A percentile compares a stretch with the other conserved stretches of the same genome.
Evolutionary conservation across 2,329 filamentous ascomycete genomes (phyloP).

Genomic region (Sarocladium kiliense): DNA sequence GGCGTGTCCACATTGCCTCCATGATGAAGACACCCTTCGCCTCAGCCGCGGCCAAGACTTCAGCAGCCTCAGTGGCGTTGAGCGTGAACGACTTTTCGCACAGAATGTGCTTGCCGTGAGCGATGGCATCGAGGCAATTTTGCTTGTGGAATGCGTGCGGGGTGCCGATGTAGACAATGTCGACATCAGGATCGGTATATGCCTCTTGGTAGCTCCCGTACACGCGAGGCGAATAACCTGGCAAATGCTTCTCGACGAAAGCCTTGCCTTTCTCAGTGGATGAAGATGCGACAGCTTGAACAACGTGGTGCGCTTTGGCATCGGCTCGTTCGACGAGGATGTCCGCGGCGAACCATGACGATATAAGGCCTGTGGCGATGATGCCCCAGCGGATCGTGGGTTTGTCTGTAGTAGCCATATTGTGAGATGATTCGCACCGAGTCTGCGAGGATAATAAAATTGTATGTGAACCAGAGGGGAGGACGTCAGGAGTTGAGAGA

Average conservation of each 20-base stretch:
- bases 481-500: too few relatives aligned
- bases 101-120: slow-evolving; percentile 35
- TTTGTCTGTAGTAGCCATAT: background rate
- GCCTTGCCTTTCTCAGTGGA: slow-evolving; percentile 27
- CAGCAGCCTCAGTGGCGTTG: slow-evolving; percentile 31
- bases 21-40: slow-evolving; percentile 36
- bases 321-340: slow-evolving; percentile 29
- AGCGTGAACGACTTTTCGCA: slow-evolving; percentile 42
- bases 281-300: slow-evolving; percentile 37
- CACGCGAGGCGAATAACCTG: slow-evolving; percentile 22
- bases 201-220: slow-evolving; percentile 35
- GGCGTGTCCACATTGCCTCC: slow-evolving; percentile 42
- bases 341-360: slow-evolving; percentile 33
- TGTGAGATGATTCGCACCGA: too few relatives aligned
- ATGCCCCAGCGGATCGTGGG: slow-evolving; percentile 26
- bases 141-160: slow-evolving; percentile 39
- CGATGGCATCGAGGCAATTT: slow-evolving; percentile 37
- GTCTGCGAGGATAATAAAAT: too few relatives aligned
- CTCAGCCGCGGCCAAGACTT: slow-evolving; percentile 33
- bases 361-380: slow-evolving; percentile 28
- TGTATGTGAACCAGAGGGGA: too few relatives aligned
- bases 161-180: slow-evolving; percentile 41
- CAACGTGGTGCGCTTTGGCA: slow-evolving; percentile 31
- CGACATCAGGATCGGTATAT: slow-evolving; percentile 34
- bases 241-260: slow-evolving; percentile 30